Percentiles rank a stretch among this genome's conserved stretches.
Evolutionary conservation across 495 filamentous ascomycete species (phyloP).

Genomic region (Cenococcum geophilum): DNA sequence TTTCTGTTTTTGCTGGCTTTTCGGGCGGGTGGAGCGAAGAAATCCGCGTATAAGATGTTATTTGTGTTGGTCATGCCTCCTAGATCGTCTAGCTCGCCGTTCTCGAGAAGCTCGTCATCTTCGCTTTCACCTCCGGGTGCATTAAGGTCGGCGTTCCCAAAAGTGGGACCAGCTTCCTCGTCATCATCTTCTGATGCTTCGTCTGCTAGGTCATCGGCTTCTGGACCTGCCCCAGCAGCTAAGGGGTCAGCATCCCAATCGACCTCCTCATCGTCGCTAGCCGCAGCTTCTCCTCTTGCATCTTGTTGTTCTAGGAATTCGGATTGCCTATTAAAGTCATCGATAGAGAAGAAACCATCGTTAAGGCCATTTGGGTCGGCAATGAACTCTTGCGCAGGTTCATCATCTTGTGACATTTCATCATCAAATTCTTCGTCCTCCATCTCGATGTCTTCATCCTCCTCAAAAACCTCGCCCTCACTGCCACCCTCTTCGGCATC

Average conservation of each 20-base stretch:
- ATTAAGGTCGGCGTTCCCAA: slow-evolving; percentile 61
- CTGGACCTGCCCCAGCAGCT: slow-evolving; percentile 1
- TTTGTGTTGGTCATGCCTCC: slow-evolving; percentile 64
- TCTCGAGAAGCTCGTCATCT: slow-evolving; percentile 48
- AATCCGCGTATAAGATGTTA: slow-evolving; percentile 79
- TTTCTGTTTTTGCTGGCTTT: slow-evolving; percentile 53
- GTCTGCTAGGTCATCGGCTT: slow-evolving; percentile 34
- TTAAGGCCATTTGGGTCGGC: slow-evolving; percentile 67
- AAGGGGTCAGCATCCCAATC: slow-evolving; percentile 77
- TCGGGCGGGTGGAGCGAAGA: slow-evolving; percentile 76
- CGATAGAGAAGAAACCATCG: slow-evolving; percentile 97
- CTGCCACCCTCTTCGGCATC: slow-evolving; percentile 40
- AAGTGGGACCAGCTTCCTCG: slow-evolving; percentile 70
- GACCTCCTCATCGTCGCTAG: slow-evolving; percentile 71
- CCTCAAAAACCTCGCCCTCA: slow-evolving; percentile 37
- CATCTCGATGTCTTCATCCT: slow-evolving; percentile 39
- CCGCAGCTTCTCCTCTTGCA: slow-evolving; percentile 56
- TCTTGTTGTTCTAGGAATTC: slow-evolving; percentile 83
- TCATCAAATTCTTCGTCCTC: slow-evolving; percentile 38
- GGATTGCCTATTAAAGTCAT: slow-evolving; percentile 92
- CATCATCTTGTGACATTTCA: slow-evolving; percentile 40
- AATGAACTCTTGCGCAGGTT: slow-evolving; percentile 42
- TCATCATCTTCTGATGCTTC: slow-evolving; percentile 49
- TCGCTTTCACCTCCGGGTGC: slow-evolving; percentile 49
- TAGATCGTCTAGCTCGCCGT: slow-evolving; percentile 49